Base-by-base conservation (phyloP, 768 basidiomycete genomes). In the Pleurotus ostreatus region DNA sequence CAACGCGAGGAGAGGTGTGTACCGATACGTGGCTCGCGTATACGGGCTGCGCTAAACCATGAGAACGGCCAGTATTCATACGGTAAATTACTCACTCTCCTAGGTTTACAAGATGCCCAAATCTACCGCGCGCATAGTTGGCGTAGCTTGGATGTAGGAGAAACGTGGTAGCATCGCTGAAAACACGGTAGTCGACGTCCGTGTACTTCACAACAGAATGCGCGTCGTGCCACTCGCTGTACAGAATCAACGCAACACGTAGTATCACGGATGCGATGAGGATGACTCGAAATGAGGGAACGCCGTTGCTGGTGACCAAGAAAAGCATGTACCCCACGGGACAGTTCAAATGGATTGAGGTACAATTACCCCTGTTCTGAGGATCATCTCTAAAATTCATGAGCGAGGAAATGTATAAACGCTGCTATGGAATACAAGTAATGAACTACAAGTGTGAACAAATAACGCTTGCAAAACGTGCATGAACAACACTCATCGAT, bases 161-260 rank as follows among this genome's bases (percentile, higher is more conserved):
- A 66, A 91, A 92, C 41, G 72, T 74, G 1, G 94, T 86, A 3
- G 97, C 97, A 68, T 98, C 96, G 46, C 83, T 89, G 75, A 98
- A 97, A 62, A 99, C 96, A 38, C 85, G 81, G 70, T 98, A 98
- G 71, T 99, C 97, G 61, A 98, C 79, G 70, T 99, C 97, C n/a
- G 97, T 98, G 67, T 98, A 99, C 70, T 95, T 95, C 20, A 98
- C 85, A 26, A 83, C 69, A 1, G 89, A 91, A 62, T 74, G 84
- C 13, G 82, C 81, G 63, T 97, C 94, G 57, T 94, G 93, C 84
- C 90, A 93, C 72, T 91, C 89, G 65, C 92, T 93, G 68, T 94
- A 96, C 3, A 86, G 66, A 56, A 96, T 86, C 44, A 96, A 81
- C 4, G 67, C 76, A 30, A 89, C 67, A 57, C 92, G 84, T 51